Conservation (phyloP, 139 green algal genomes). For the Micromonas commoda region DNA sequence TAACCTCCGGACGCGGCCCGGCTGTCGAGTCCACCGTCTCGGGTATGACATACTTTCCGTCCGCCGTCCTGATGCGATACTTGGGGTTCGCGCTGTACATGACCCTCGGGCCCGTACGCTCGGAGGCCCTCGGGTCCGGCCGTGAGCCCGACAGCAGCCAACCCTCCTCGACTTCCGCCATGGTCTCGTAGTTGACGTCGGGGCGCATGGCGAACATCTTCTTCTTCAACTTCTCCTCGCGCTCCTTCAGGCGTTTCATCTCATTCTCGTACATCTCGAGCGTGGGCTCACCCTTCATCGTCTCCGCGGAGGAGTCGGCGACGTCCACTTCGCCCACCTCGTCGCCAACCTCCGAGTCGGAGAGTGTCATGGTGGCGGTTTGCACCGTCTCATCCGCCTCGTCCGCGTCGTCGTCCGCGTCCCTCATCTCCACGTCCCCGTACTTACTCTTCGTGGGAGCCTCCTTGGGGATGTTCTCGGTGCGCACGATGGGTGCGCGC, state of each 20-base stretch:
- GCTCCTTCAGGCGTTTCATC: too few species aligned
- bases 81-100: not conserved
- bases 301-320: too few species aligned
- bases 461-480: not conserved
- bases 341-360: too few species aligned
- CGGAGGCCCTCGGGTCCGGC: too few species aligned
- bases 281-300: too few species aligned
- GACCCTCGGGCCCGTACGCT: not conserved
- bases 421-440: not conserved
- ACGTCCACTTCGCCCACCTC: too few species aligned
- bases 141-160: not conserved
- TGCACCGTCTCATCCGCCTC: too few species aligned
- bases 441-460: too few species aligned
- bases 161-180: not conserved
- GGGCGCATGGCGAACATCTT: not conserved
- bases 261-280: too few species aligned
- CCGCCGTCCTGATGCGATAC: not conserved
- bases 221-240: not conserved
- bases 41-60: not conserved
- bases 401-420: not conserved
- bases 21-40: too few species aligned
- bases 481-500: not conserved
- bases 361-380: too few species aligned
- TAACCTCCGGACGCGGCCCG: too few species aligned
- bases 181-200: not conserved